These are phyloP conservation scores for Globisporangium splendens DNA, from an alignment of 352 stramenopile genomes.

Conservation along the genomic window DNA sequence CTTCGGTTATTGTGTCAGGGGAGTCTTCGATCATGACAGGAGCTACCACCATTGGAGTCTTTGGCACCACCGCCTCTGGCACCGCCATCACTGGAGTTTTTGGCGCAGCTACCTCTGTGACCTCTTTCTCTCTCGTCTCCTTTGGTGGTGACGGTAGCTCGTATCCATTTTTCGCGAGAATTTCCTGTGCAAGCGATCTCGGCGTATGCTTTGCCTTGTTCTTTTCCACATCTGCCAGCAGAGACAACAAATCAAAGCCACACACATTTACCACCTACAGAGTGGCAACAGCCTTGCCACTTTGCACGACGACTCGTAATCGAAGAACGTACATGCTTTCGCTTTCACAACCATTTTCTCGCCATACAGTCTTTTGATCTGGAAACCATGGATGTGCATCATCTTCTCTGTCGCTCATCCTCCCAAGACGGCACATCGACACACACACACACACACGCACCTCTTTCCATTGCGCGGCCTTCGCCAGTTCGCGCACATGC, in stretches of 20 bases:
- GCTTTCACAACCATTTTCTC: constrained; percentile 70
- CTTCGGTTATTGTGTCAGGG: constrained; percentile 44
- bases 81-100: neutral
- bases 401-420: neutral
- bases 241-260: neutral
- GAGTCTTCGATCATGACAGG: constrained; percentile 18
- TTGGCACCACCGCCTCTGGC: neutral
- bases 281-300: too few relatives aligned
- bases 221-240: constrained; percentile 47
- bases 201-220: constrained; percentile 46
- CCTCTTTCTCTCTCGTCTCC: neutral
- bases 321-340: constrained; percentile 43
- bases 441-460: constrained; percentile 17
- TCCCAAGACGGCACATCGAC: too few relatives aligned
- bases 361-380: constrained; percentile 67
- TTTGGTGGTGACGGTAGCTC: constrained; percentile 1
- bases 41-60: constrained; percentile 8
- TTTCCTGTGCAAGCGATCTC: constrained; percentile 54
- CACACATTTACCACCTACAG: neutral
- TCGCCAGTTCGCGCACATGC: constrained; percentile 68
- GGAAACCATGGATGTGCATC: neutral
- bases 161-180: constrained; percentile 67
- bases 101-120: neutral
- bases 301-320: neutral
- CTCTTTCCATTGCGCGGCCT: constrained; percentile 42